Percentiles rank a stretch among this genome's conserved stretches.
Evolutionary conservation across 768 basidiomycete species (phyloP).

Genomic region (Trametes maxima): DNA sequence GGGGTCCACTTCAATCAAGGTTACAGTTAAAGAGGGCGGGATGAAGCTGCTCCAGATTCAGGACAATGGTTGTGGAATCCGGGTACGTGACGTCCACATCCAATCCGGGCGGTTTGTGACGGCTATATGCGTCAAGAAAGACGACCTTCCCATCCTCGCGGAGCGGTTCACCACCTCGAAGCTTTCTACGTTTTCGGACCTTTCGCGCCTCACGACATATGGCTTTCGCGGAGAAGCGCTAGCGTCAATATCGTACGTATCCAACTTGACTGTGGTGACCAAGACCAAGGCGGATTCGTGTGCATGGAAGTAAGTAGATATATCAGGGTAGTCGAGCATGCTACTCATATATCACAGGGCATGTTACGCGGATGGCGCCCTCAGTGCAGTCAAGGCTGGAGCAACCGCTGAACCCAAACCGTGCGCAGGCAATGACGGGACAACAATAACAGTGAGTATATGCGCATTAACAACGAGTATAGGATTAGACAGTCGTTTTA

Average conservation of each 20-base stretch:
- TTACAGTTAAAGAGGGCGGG: slow-evolving; percentile 94
- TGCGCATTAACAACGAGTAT: background rate
- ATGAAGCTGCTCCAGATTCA: slow-evolving; percentile 94
- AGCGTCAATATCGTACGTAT: slow-evolving; percentile 93
- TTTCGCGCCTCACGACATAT: slow-evolving; percentile 84
- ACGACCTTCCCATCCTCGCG: slow-evolving; percentile 87
- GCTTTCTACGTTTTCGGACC: slow-evolving; percentile 80
- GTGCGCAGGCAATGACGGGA: slow-evolving; percentile 94
- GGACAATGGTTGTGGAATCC: slow-evolving; percentile 95
- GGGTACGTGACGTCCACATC: slow-evolving; percentile 51
- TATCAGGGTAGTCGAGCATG: background rate
- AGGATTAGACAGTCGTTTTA: slow-evolving; percentile 33
- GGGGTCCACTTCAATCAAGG: slow-evolving; percentile 79
- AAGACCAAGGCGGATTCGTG: slow-evolving; percentile 82
- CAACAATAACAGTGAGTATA: slow-evolving; percentile 72
- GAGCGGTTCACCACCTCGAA: slow-evolving; percentile 97
- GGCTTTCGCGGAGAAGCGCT: slow-evolving; percentile 97
- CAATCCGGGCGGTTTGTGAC: background rate
- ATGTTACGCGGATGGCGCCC: slow-evolving; percentile 73
- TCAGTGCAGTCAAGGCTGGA: slow-evolving; percentile 72
- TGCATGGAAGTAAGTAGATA: slow-evolving; percentile 84
- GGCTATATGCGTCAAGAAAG: slow-evolving; percentile 54
- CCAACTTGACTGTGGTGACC: slow-evolving; percentile 86
- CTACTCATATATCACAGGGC: slow-evolving; percentile 52
- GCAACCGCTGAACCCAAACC: slow-evolving; percentile 79